Conservation (phyloP, 768 basidiomycete species). For the Lentinula aciculospora region DNA sequence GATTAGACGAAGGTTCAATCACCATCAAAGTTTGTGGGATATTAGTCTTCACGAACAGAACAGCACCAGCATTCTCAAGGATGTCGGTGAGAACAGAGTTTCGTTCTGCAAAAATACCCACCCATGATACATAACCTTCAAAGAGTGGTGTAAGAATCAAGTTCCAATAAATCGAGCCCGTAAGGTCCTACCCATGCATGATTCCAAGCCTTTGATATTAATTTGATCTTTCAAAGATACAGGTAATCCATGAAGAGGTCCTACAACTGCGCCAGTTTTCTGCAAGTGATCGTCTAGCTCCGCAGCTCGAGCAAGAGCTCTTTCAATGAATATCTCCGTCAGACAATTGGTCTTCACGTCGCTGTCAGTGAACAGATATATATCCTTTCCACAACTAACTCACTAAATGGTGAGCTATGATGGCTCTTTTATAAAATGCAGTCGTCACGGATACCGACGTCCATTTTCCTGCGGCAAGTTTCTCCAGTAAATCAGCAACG, state of each 20-base stretch:
- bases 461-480: constrained; percentile 50
- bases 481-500: constrained; percentile 41
- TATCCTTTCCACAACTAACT: constrained; percentile 16
- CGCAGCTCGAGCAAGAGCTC: constrained; percentile 56
- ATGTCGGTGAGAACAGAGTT: constrained; percentile 64
- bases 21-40: constrained; percentile 78
- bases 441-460: constrained; percentile 62
- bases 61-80: constrained; percentile 61
- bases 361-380: too few species aligned
- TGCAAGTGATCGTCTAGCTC: constrained; percentile 60
- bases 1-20: constrained; percentile 8
- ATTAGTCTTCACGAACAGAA: constrained; percentile 69
- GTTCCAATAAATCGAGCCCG: background rate
- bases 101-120: constrained; percentile 51
- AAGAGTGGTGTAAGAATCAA: background rate
- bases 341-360: constrained; percentile 63
- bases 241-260: constrained; percentile 73
- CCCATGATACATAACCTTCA: constrained; percentile 68
- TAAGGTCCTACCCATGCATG: constrained; percentile 51
- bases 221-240: constrained; percentile 75
- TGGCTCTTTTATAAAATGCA: constrained; percentile 73
- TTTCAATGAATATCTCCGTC: constrained; percentile 79
- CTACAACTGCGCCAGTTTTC: constrained; percentile 58
- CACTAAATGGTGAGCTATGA: constrained; percentile 76
- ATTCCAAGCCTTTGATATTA: constrained; percentile 61